A percentile compares a stretch with the other conserved stretches of the same genome.
phyloP scores from a whole-genome alignment of 192 early-diverging fungal species.

The Coemansia biformis region DNA sequence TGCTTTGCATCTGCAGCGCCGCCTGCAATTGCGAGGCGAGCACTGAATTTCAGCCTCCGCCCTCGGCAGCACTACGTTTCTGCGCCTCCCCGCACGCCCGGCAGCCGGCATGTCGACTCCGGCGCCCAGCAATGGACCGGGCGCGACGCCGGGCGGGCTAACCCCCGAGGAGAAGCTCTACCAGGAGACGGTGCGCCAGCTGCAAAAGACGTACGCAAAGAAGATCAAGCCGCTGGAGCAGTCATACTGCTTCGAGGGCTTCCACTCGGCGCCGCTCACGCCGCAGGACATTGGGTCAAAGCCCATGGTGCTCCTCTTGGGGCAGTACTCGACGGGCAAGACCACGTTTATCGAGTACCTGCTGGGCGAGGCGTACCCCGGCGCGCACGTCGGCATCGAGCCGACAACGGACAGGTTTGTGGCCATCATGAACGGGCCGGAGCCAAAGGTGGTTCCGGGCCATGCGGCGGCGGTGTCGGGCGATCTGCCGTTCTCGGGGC shows the following conservation, averaged over 20 bases:
- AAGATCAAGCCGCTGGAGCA: constrained; percentile 72
- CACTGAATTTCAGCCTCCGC: too few species aligned
- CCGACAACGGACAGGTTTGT: constrained; percentile 86
- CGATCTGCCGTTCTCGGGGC: constrained; percentile 76
- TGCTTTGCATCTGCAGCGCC: too few species aligned
- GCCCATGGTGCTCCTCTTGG: constrained; percentile 80
- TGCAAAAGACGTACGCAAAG: constrained; percentile 63
- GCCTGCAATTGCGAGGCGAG: too few species aligned
- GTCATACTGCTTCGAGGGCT: constrained; percentile 72
- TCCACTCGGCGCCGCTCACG: constrained; percentile 74
- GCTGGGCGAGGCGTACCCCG: constrained; percentile 73
- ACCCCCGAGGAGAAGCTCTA: constrained; percentile 54
- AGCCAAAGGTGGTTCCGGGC: constrained; percentile 76
- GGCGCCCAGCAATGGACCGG: too few species aligned
- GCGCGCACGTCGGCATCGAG: constrained; percentile 80
- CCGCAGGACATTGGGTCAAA: constrained; percentile 79
- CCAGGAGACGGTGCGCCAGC: constrained; percentile 53
- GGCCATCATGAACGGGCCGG: constrained; percentile 71
- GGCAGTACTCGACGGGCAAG: constrained; percentile 86
- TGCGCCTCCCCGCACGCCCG: too few species aligned
- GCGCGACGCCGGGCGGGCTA: constrained; percentile 29
- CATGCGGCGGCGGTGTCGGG: constrained; percentile 78
- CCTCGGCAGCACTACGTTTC: too few species aligned
- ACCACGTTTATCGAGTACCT: constrained; percentile 78
- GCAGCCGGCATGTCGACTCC: too few species aligned